Conservation (phyloP, 78 protist species). For the Reticulomyxa filosa region DNA sequence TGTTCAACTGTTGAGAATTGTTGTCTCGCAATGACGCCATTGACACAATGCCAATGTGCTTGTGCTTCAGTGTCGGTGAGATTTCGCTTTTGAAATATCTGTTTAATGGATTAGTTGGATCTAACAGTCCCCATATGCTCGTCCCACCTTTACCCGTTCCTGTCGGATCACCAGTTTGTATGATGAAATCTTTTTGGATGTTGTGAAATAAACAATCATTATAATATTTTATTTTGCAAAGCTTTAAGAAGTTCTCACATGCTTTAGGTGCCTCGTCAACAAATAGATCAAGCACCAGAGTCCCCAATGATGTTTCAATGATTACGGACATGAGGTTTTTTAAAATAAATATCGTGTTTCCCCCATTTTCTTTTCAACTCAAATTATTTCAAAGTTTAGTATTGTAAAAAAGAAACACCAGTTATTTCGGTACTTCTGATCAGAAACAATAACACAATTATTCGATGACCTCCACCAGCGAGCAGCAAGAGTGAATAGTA, state of each 20-base stretch:
- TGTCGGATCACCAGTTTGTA: constrained; percentile 67
- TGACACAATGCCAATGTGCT: constrained; percentile 19
- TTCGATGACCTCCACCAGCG: too few relatives aligned
- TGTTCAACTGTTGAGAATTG: too few relatives aligned
- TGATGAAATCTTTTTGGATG: constrained; percentile 50
- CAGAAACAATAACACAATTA: too few relatives aligned
- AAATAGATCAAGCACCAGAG: constrained; percentile 70
- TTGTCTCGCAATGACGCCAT: constrained; percentile 18
- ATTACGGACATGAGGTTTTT: constrained; percentile 59
- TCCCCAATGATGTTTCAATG: constrained; percentile 79
- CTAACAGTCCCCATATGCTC: constrained; percentile 53
- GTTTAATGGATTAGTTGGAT: too few relatives aligned
- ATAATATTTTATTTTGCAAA: constrained; percentile 82
- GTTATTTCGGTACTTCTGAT: too few relatives aligned
- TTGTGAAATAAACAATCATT: constrained; percentile 55
- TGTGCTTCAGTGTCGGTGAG: constrained; percentile 6
- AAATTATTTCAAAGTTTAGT: too few relatives aligned
- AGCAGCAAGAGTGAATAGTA: too few relatives aligned
- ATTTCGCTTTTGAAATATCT: constrained; percentile 64
- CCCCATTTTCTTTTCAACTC: too few relatives aligned
- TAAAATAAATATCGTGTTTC: too few relatives aligned
- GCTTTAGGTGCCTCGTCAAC: constrained; percentile 51
- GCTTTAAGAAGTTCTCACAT: constrained; percentile 70
- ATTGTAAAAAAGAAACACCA: too few relatives aligned
- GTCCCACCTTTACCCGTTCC: constrained; percentile 67